Base-by-base conservation (phyloP, 2,329 filamentous ascomycete species). In the Pseudovirgaria hyperparasitica region DNA sequence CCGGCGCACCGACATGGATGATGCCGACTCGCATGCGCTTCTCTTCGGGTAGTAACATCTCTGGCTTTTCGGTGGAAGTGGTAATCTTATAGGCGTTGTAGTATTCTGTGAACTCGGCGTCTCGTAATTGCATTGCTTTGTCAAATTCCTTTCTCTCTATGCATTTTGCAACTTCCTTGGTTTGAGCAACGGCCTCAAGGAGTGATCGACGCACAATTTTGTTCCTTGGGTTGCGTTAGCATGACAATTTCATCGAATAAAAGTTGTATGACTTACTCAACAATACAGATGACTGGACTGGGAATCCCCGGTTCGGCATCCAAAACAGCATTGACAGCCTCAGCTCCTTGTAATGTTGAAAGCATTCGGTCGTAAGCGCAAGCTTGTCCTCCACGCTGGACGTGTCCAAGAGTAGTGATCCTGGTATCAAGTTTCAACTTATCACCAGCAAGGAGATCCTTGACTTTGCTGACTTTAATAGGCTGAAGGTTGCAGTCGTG, bases 281-380 rank as follows among this genome's bases (percentile, higher is more conserved):
- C 8, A 23, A 93, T 85, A 39, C 82, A 82, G 49, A 94, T 93
- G 48, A 94, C 82, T 36, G 82, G 84, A 23, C 82, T 92, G 30
- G 81, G 78, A 0, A 81, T 84, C 27, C 85, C 76, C 7, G 86
- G 82, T 0, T 73, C 86, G 27, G 84, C 82, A 39, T 92, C 82
- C 6, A 94, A 67, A 11, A 94, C 82, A 13, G 87, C 86, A 45
- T 81, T 84, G 46, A 96, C 86, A 14, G 86, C 87, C 55, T 94
- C 86, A 3, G 92, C 84, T 45, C 86, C 90, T 51, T 98, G 90
- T 19, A 96, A 62, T 0, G 90, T 98, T 5, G 80, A 76, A 25
- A 98, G 68, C 72, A 90, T 87, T 40, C 90, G 75, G 57, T 98
- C 90, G 54, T 93, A 96, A 15, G 87, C 84, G 40, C 86, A 90